Evolutionary conservation across 176 grass and related monocot species (phyloP).

Genomic region (Aegilops tauschii): DNA sequence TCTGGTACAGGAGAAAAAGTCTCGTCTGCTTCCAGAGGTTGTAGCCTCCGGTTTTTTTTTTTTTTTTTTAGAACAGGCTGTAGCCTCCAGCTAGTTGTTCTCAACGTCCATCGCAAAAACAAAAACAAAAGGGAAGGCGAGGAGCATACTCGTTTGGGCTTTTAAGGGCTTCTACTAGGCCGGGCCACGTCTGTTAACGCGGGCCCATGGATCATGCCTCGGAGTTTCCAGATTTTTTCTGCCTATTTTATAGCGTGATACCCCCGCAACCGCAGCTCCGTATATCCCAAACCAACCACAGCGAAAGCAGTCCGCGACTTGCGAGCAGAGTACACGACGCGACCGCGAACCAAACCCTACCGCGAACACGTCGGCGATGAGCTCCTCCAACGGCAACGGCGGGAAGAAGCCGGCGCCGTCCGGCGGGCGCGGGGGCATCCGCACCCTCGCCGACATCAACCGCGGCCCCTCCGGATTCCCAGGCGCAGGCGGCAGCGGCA

Average conservation of each 20-base stretch:
- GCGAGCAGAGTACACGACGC: background rate
- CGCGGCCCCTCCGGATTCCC: constrained; percentile 51
- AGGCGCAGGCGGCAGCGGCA: constrained; percentile 38
- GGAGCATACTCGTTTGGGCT: too few species aligned
- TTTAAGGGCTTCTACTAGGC: too few species aligned
- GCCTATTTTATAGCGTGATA: background rate
- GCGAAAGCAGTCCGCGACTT: background rate
- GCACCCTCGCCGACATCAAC: constrained; percentile 86
- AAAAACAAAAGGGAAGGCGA: too few species aligned
- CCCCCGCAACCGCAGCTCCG: constrained; percentile 20
- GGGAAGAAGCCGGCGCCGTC: constrained; percentile 44
- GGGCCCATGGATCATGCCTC: too few species aligned
- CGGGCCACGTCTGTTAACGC: too few species aligned
- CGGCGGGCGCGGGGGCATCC: constrained; percentile 54
- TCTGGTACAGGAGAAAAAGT: too few species aligned
- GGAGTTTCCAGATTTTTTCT: background rate
- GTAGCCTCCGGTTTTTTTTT: too few species aligned
- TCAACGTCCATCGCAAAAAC: too few species aligned
- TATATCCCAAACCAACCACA: background rate
- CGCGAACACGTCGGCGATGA: constrained; percentile 37
- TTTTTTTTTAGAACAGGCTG: too few species aligned
- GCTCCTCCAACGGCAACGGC: constrained; percentile 44
- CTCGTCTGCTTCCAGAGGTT: too few species aligned
- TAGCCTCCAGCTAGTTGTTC: too few species aligned
- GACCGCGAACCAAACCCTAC: constrained; percentile 38